Evolutionary conservation across 768 basidiomycete genomes (phyloP).

Genomic region (Boletus bicolor): DNA sequence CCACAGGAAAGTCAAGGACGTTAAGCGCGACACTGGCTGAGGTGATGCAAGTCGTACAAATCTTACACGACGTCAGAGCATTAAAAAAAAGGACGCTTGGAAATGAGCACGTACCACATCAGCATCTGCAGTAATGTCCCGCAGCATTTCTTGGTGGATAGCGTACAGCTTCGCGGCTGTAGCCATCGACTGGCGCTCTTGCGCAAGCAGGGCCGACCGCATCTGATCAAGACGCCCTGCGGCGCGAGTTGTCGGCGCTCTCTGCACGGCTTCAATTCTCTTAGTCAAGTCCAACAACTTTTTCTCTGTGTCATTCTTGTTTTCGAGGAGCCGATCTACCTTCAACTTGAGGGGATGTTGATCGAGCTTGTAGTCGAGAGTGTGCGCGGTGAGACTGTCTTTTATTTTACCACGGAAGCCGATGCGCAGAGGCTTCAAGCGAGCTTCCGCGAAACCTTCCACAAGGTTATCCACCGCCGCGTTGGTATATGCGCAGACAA

Average conservation of each 20-base stretch:
- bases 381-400: conserved; percentile 50
- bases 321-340: conserved; percentile 40
- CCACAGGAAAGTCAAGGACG: conserved; percentile 84
- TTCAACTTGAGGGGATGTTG: conserved; percentile 52
- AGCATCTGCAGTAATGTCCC: conserved; percentile 56
- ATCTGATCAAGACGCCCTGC: conserved; percentile 29
- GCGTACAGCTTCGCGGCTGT: conserved; percentile 47
- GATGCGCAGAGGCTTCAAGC: conserved; percentile 73
- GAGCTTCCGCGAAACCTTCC: conserved; percentile 59
- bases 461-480: conserved; percentile 90
- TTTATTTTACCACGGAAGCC: conserved; percentile 63
- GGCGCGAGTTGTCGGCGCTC: conserved; percentile 11
- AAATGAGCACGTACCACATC: conserved; percentile 62
- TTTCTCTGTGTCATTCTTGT: conserved; percentile 33
- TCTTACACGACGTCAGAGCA: conserved; percentile 37
- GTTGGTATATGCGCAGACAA: conserved; percentile 94
- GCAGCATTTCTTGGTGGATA: conserved; percentile 59
- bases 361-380: conserved; percentile 62
- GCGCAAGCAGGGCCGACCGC: conserved; percentile 21
- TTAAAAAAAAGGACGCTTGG: background rate
- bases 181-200: conserved; percentile 32
- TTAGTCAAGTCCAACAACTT: conserved; percentile 26
- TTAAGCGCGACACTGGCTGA: conserved; percentile 64
- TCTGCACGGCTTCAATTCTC: conserved; percentile 22
- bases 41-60: conserved; percentile 87